Evolutionary conservation across 2,329 filamentous ascomycete genomes (phyloP).

Genomic region (Lecanicillium sp.): DNA sequence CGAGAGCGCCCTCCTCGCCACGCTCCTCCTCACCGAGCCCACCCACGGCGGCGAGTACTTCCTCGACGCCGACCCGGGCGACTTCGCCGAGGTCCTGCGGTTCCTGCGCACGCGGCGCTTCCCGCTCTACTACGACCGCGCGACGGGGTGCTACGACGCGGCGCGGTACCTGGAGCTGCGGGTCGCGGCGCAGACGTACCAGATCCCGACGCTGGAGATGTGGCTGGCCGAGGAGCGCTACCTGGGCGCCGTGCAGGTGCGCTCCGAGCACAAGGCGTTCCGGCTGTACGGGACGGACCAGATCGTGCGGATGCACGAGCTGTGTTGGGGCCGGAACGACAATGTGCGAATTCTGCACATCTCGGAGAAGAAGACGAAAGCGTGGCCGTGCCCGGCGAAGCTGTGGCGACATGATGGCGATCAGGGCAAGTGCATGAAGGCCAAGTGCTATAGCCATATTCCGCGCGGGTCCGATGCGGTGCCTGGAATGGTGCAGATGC

Average conservation of each 20-base stretch:
- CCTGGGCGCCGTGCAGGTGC: slow-evolving; percentile 14
- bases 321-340: slow-evolving; percentile 9
- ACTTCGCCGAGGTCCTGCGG: slow-evolving; percentile 31
- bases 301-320: slow-evolving; percentile 6
- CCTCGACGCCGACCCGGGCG: slow-evolving; percentile 30
- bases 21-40: slow-evolving; percentile 11
- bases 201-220: slow-evolving; percentile 19
- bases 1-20: slow-evolving; percentile 15
- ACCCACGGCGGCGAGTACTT: slow-evolving; percentile 26
- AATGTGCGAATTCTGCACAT: slow-evolving; percentile 5
- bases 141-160: slow-evolving; percentile 28
- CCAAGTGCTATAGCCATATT: neutral
- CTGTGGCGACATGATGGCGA: slow-evolving; percentile 12
- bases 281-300: slow-evolving; percentile 7
- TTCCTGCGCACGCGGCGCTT: slow-evolving; percentile 28
- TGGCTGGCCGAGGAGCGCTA: slow-evolving; percentile 21
- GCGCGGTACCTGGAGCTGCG: slow-evolving; percentile 28
- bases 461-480: too few relatives aligned
- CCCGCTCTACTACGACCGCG: slow-evolving; percentile 28
- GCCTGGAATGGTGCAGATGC: neutral
- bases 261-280: slow-evolving; percentile 2
- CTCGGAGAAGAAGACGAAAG: slow-evolving; percentile 1
- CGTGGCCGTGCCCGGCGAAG: slow-evolving; percentile 6
- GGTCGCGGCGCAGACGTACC: slow-evolving; percentile 29
- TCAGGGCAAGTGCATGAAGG: slow-evolving; percentile 2